These are phyloP conservation scores for Chamaenerion angustifolium DNA, from an alignment of 345 rosid species.

Conservation along the genomic window DNA sequence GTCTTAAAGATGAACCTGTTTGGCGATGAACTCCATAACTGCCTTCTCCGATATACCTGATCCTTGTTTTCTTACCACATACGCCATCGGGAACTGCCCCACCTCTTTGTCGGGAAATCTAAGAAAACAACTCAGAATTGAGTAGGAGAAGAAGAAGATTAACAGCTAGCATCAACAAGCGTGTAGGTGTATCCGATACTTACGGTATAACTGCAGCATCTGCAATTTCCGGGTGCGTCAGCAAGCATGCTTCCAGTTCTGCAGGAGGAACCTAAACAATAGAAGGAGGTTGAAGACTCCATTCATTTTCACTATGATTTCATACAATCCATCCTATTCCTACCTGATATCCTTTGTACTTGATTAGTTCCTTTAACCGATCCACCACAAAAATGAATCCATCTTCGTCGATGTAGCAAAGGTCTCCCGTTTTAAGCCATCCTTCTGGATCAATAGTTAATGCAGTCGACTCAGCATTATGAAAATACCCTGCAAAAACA, in stretches of 20 bases:
- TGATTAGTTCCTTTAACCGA: constrained; percentile 82
- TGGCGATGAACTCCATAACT: constrained; percentile 53
- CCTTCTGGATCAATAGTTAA: constrained; percentile 68
- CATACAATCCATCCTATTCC: not conserved
- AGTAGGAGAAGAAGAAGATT: not conserved
- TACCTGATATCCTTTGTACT: constrained; percentile 94
- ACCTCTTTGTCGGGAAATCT: constrained; percentile 77
- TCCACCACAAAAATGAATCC: constrained; percentile 81
- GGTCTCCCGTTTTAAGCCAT: constrained; percentile 94
- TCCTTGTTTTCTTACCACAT: constrained; percentile 52
- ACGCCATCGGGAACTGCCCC: constrained; percentile 83
- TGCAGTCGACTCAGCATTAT: constrained; percentile 63
- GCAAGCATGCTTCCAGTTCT: constrained; percentile 73
- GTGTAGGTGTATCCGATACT: constrained; percentile 12
- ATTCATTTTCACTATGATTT: not conserved
- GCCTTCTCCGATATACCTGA: constrained; percentile 28
- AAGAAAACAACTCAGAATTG: constrained; percentile 1
- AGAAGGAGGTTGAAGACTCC: not conserved
- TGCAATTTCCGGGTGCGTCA: constrained; percentile 47
- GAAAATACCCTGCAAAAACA: constrained; percentile 46
- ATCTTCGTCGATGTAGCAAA: constrained; percentile 73
- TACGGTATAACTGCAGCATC: constrained; percentile 90
- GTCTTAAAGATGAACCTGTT: constrained; percentile 40
- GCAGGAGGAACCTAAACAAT: constrained; percentile 69
- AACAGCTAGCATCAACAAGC: not conserved